A percentile compares a stretch with the other conserved stretches of the same genome.
These are phyloP conservation scores for Candida oleophila DNA, from an alignment of 805 yeast genomes.

Conservation along the genomic window DNA sequence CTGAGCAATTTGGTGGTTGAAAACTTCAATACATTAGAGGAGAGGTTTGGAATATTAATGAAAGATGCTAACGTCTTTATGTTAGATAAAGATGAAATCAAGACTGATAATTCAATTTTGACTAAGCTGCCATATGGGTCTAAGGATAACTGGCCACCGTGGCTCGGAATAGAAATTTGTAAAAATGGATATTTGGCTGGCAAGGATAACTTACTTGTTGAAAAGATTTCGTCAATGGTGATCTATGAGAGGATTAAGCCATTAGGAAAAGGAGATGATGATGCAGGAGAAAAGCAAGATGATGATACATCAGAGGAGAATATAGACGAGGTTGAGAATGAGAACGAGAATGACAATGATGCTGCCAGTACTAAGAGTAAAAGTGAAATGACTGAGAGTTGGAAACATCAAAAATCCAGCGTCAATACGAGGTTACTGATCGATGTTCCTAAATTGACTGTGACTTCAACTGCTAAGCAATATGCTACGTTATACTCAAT, in stretches of 20 bases:
- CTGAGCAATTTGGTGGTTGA: conserved; percentile 28
- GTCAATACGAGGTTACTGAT: conserved; percentile 46
- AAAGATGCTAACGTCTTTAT: conserved; percentile 72
- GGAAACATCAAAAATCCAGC: neutral
- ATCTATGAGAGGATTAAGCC: conserved; percentile 49
- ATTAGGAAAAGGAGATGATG: conserved; percentile 15
- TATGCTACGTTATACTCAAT: conserved; percentile 67
- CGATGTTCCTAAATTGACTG: conserved; percentile 67
- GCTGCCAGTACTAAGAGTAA: neutral
- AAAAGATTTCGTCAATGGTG: conserved; percentile 61
- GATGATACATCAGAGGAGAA: conserved; percentile 1
- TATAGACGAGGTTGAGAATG: neutral
- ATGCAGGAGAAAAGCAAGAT: conserved; percentile 16
- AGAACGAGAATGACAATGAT: neutral
- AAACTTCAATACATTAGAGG: conserved; percentile 48
- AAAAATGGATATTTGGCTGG: conserved; percentile 40
- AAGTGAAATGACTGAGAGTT: neutral
- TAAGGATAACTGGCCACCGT: conserved; percentile 77
- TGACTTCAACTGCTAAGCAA: conserved; percentile 72
- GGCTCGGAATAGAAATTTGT: conserved; percentile 75
- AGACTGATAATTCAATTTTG: conserved; percentile 39
- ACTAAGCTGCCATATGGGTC: conserved; percentile 62
- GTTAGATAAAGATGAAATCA: conserved; percentile 49
- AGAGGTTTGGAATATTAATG: conserved; percentile 67
- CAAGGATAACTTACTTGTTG: conserved; percentile 52